Evolutionary conservation across 139 green algal genomes (phyloP), one percentile per base, ranked within the genome.

Genomic region (Picochlorum costavermella): DNA sequence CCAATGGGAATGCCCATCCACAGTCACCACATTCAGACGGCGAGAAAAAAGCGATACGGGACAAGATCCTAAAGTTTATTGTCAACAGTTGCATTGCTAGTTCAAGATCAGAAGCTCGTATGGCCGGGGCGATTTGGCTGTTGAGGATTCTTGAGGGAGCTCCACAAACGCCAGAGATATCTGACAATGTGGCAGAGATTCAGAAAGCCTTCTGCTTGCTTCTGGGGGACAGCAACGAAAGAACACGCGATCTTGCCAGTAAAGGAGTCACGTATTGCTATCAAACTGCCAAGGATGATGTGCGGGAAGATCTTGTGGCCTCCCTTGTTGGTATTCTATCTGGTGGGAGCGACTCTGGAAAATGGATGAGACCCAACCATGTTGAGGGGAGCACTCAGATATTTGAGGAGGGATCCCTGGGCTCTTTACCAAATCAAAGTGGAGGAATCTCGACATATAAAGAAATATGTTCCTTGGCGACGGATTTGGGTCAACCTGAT

Each of bases 401-500:
- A 23, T 53, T 66, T 13, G 60, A 66, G 23, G 14, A 45, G 13
- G 36, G 36, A 23, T 59, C 60, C 14, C 20, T 57, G 23, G 60
- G 60, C 36, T 49, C 25, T 25, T 53, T 55, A 26, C 72, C 69
- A 16, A 70, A 74, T 16, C 16, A 23, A 28, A 20, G 20, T 5
- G 76, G 76, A 36, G 68, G 67, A 17, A 56, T 96, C 40, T 84
- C 61, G 49, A 96, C 90, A 0, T 95, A 96, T 70, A 76, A 83
- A 67, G 91, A 97, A 74, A 80, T 96, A 49, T 96, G 89, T 71
- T 78, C 75, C 0, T 68, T 97, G 51, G 88, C 88, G 11, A 92
- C 79, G 12, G 88, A 96, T 20, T 79, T 96, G 66, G 89, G 86
- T 2, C 85, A 96, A 80, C 91, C 90, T 3, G 91, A 96, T 57